Conservation (phyloP, 2,329 filamentous ascomycete genomes). For the Epicoccum sorghinum region DNA sequence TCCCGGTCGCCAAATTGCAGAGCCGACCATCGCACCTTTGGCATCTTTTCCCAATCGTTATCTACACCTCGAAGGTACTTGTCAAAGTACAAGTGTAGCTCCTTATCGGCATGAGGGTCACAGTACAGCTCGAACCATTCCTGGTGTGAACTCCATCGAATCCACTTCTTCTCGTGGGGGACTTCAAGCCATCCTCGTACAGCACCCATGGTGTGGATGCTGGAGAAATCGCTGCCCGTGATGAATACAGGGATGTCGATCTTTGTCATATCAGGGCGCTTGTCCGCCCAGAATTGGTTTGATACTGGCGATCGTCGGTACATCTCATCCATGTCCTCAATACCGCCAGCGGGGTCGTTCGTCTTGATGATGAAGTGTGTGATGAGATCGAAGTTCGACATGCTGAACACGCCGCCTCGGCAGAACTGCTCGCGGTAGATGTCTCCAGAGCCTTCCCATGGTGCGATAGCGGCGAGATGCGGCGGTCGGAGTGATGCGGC, state of each 20-base stretch:
- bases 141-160: slow-evolving; percentile 25
- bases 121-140: slow-evolving; percentile 32
- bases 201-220: slow-evolving; percentile 28
- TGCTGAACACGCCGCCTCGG: slow-evolving; percentile 40
- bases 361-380: slow-evolving; percentile 46
- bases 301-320: slow-evolving; percentile 43
- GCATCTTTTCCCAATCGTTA: slow-evolving; percentile 57
- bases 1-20: slow-evolving; percentile 34
- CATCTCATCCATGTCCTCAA: slow-evolving; percentile 54
- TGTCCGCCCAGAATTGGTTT: slow-evolving; percentile 33
- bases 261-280: slow-evolving; percentile 25
- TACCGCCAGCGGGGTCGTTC: slow-evolving; percentile 30
- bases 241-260: slow-evolving; percentile 32
- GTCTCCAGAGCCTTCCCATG: slow-evolving; percentile 56
- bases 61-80: slow-evolving; percentile 51
- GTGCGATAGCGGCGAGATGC: slow-evolving; percentile 52
- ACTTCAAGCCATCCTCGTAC: slow-evolving; percentile 25
- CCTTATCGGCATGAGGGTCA: slow-evolving; percentile 16
- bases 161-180: slow-evolving; percentile 27
- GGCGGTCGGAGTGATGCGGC: slow-evolving; percentile 52
- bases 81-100: slow-evolving; percentile 52
- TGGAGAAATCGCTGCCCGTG: slow-evolving; percentile 20
- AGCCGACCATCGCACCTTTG: slow-evolving; percentile 51
- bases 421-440: slow-evolving; percentile 56
- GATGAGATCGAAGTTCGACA: slow-evolving; percentile 53